Conservation (phyloP, 257 asterid species). For the Nicotiana tomentosiformis region DNA sequence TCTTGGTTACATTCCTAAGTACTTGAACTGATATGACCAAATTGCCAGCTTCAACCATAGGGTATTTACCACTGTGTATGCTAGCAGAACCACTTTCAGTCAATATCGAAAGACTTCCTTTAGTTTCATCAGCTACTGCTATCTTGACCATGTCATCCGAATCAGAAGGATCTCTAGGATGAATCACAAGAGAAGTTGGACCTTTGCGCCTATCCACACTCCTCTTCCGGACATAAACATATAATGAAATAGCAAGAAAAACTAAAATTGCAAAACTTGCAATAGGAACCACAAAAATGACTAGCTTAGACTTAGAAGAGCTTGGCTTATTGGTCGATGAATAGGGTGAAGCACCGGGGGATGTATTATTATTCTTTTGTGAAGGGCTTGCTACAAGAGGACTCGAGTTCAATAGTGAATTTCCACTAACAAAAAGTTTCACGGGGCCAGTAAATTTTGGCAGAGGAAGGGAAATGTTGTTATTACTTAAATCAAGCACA, state of each 20-base stretch:
- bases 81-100: conserved; percentile 53
- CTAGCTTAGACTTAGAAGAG: conserved; percentile 30
- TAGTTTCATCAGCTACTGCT: conserved; percentile 38
- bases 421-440: conserved; percentile 45
- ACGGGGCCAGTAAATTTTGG: conserved; percentile 49
- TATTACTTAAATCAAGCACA: conserved; percentile 53
- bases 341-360: conserved; percentile 23
- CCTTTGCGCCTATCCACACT: conserved; percentile 23
- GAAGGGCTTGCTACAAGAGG: conserved; percentile 25
- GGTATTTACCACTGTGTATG: conserved; percentile 46
- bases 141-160: conserved; percentile 50
- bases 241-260: conserved; percentile 39
- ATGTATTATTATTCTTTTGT: conserved; percentile 13
- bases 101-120: conserved; percentile 35
- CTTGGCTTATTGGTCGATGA: neutral
- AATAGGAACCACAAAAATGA: conserved; percentile 45
- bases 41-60: conserved; percentile 61
- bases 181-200: conserved; percentile 60
- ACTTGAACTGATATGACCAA: conserved; percentile 74
- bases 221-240: conserved; percentile 43
- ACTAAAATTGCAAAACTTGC: conserved; percentile 45
- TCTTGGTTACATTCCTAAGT: conserved; percentile 65
- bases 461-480: conserved; percentile 61
- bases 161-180: conserved; percentile 69
- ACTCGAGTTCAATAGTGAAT: conserved; percentile 36